phyloP scores from a whole-genome alignment of 352 stramenopile genomes.

The Lagenidium sp. region DNA sequence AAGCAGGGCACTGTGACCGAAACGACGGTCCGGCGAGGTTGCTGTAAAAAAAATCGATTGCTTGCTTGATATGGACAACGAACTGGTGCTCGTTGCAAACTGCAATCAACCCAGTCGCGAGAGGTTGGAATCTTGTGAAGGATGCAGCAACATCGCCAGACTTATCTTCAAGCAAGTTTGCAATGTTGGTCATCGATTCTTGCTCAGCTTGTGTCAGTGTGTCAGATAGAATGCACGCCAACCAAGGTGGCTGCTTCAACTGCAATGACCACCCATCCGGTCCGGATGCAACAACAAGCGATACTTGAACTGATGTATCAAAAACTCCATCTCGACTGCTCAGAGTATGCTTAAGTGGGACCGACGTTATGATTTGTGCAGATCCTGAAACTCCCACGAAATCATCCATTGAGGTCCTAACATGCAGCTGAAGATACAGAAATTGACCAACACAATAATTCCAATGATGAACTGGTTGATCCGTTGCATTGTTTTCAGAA shows the following conservation, averaged over 20 bases:
- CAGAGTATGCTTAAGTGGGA: too few relatives aligned
- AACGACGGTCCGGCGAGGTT: slow-evolving; percentile 10
- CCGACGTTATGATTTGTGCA: too few relatives aligned
- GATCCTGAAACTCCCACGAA: too few relatives aligned
- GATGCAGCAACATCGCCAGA: not conserved
- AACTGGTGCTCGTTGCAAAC: not conserved
- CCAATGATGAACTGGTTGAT: too few relatives aligned
- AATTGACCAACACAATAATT: too few relatives aligned
- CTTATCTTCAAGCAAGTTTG: not conserved
- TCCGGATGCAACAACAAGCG: too few relatives aligned
- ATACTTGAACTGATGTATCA: too few relatives aligned
- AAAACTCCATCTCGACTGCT: too few relatives aligned
- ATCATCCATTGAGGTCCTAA: too few relatives aligned
- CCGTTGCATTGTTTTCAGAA: too few relatives aligned
- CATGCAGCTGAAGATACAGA: too few relatives aligned
- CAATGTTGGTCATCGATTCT: not conserved
- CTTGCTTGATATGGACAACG: not conserved
- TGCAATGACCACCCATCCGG: not conserved
- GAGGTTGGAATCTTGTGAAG: not conserved
- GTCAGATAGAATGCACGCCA: not conserved
- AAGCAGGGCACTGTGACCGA: slow-evolving; percentile 6
- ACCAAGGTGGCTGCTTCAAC: not conserved
- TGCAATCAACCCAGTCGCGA: not conserved
- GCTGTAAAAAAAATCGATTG: slow-evolving; percentile 11
- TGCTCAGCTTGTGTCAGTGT: not conserved